Evolutionary conservation across 75 land plant genomes (phyloP).

Genomic region (Pseudotsuga menziesii): DNA sequence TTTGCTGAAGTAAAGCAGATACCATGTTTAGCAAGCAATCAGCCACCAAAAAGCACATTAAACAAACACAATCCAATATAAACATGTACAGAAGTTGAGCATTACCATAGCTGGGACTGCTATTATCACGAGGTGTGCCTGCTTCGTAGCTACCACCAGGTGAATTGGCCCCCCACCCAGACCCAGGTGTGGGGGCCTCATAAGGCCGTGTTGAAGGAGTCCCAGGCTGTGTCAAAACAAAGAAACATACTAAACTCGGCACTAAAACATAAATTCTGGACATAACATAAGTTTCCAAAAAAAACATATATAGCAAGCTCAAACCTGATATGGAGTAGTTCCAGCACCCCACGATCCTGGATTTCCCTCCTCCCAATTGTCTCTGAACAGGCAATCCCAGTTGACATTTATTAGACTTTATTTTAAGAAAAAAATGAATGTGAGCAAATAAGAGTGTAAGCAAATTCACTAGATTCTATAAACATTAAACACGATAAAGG

Average conservation of each 20-base stretch:
- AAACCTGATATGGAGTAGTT: constrained; percentile 83
- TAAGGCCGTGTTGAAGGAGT: constrained; percentile 81
- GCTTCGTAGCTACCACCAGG: constrained; percentile 79
- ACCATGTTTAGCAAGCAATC: not conserved
- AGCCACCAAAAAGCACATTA: constrained; percentile 5
- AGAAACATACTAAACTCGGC: not conserved
- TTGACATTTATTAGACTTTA: not conserved
- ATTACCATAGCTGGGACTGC: constrained; percentile 53
- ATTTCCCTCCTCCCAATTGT: constrained; percentile 85
- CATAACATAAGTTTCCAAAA: not conserved
- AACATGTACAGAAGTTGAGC: not conserved
- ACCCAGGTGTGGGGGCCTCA: constrained; percentile 95
- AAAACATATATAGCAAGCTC: not conserved
- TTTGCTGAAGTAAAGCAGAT: constrained; percentile 31
- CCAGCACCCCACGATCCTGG: constrained; percentile 69
- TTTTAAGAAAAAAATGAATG: no score
- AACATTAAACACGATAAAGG: no score
- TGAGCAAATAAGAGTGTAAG: constrained; percentile 9
- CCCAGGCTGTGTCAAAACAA: constrained; percentile 59
- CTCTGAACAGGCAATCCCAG: constrained; percentile 37
- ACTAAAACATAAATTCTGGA: not conserved
- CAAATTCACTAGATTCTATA: no score
- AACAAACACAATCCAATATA: not conserved
- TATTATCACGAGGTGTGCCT: constrained; percentile 72
- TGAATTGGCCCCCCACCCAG: constrained; percentile 78